Evolutionary conservation across 192 early-diverging fungal genomes (phyloP), one percentile per base, ranked within the genome.

Genomic region (Neocallimastix lanati): DNA sequence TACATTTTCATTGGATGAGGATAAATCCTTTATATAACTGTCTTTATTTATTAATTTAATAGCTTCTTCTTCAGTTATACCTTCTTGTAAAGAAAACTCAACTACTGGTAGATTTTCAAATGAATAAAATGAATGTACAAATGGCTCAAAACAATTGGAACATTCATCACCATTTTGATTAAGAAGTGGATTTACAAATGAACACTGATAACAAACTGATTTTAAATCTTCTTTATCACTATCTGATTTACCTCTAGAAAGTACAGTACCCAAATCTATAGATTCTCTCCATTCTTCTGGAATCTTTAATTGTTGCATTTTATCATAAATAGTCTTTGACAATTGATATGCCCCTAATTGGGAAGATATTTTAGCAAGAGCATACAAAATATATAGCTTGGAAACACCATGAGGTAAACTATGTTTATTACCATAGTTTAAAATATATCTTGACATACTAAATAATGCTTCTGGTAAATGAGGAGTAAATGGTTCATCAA

Each of bases 401-500:
- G 89, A 90, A 12, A 90, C 78, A 13, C 90, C 89, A 25, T 76
- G 77, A 4, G 88, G 86, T 33, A 83, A 29, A 37, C 16, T 80
- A 58, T 38, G 29, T 30, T n/a, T 36, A 67, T 40, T 37, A 28
- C 77, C 58, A 37, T 84, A 82, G 78, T 83, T 78, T 67, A 88
- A 78, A 12, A 86, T 78, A 80, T 85, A 89, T 18, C 82, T 82
- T n/a, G 87, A 82, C 85, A 90, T 87, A 80, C 83, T 86, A 33
- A 90, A 81, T 28, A 91, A 78, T 0, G 86, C 81, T 76, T 87
- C 86, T 13, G 89, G 83, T 12, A 84, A 37, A 30, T 85, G 85
- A 16, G 85, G 83, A 1, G 90, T 91, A 79, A 91, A 91, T 5
- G 90, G 90, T 15, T 90, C 85, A 38, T 90, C 87, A 25, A 91